Percentiles rank a stretch among this genome's conserved stretches.
Conservation (phyloP, 1,284 basidiomycete species). For the Cerrena zonata region DNA sequence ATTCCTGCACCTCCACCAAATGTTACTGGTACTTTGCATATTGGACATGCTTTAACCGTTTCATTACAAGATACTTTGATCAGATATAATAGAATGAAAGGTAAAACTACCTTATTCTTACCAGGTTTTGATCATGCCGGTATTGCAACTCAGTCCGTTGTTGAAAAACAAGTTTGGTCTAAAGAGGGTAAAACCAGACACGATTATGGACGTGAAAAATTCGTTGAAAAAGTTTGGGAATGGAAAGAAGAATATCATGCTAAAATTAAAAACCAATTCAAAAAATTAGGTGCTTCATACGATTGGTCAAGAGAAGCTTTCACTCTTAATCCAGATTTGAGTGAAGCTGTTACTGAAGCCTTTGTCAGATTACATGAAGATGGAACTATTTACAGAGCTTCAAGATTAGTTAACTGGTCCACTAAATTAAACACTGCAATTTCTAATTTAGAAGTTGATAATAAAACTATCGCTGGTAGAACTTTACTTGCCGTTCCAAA, state of each 20-base stretch:
- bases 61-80: constrained; percentile 88
- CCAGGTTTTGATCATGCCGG: constrained; percentile 99
- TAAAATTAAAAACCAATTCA: background rate
- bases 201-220: constrained; percentile 89
- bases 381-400: constrained; percentile 91
- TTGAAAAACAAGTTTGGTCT: constrained; percentile 90
- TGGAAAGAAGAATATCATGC: constrained; percentile 90
- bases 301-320: constrained; percentile 94
- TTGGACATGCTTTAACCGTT: constrained; percentile 91
- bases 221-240: constrained; percentile 87
- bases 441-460: constrained; percentile 96
- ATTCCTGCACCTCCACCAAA: constrained; percentile 96
- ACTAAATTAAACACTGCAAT: constrained; percentile 92
- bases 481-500: constrained; percentile 90
- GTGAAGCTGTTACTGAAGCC: constrained; percentile 85
- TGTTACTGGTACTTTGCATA: constrained; percentile 94
- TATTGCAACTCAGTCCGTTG: constrained; percentile 97
- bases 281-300: constrained; percentile 78
- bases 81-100: constrained; percentile 95
- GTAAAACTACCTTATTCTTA: constrained; percentile 84
- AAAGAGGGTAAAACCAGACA: constrained; percentile 80
- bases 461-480: constrained; percentile 85
- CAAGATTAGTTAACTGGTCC: constrained; percentile 98
- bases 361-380: constrained; percentile 92
- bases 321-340: constrained; percentile 87